Conservation (phyloP, 768 basidiomycete species). For the Boletus rubroflammeus region DNA sequence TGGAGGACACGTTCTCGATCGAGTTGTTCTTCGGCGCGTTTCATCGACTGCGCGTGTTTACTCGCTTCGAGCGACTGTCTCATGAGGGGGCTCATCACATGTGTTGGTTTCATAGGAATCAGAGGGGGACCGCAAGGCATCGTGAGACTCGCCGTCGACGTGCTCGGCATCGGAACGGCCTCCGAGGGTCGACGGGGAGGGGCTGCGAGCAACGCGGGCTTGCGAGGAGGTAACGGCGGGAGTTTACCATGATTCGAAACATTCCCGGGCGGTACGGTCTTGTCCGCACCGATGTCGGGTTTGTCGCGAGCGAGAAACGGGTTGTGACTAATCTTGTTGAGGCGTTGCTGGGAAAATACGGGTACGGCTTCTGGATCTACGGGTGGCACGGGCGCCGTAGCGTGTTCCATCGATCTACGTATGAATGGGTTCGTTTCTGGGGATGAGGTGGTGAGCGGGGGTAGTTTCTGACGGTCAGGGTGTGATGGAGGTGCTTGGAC, state of each 20-base stretch:
- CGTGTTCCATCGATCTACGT: constrained; percentile 21
- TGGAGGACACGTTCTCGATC: constrained; percentile 69
- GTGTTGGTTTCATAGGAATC: constrained; percentile 30
- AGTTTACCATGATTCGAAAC: constrained; percentile 18
- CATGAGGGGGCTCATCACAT: constrained; percentile 64
- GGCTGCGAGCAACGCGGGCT: constrained; percentile 26
- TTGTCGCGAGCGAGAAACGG: constrained; percentile 29
- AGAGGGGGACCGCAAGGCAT: constrained; percentile 15
- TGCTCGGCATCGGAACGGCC: not conserved
- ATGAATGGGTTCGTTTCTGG: constrained; percentile 30
- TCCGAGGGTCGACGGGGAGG: constrained; percentile 23
- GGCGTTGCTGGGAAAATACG: constrained; percentile 11
- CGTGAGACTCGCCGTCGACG: not conserved
- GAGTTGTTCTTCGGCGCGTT: constrained; percentile 62
- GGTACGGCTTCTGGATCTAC: constrained; percentile 5
- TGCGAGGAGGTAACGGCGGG: constrained; percentile 35
- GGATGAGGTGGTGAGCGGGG: constrained; percentile 18
- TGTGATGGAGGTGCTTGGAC: constrained; percentile 26
- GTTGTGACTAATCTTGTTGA: constrained; percentile 27
- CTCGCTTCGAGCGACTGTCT: constrained; percentile 71
- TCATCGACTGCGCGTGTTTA: constrained; percentile 66
- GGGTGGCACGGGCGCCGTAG: not conserved
- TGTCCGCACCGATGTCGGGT: constrained; percentile 11
- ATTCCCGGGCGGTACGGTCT: not conserved
- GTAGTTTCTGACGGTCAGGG: constrained; percentile 25